A percentile compares a stretch with the other conserved stretches of the same genome.
Evolutionary conservation across 331 rosid species (phyloP).

Genomic region (Erythrophleum ivorense): DNA sequence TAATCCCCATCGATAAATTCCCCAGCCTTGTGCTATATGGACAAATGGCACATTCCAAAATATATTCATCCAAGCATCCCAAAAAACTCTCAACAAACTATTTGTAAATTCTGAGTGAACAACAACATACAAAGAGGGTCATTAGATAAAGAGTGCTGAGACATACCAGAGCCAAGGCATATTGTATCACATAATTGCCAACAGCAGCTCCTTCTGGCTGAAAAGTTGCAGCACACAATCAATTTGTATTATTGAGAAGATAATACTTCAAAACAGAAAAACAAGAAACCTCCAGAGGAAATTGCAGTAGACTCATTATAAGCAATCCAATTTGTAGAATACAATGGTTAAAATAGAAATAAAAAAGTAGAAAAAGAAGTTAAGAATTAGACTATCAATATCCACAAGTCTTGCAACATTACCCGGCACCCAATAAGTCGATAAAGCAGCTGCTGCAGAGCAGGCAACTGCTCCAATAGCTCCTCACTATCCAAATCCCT

Average conservation of each 20-base stretch:
- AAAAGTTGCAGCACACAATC: slow-evolving; percentile 39
- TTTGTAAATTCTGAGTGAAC: slow-evolving; percentile 21
- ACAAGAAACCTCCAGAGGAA: not conserved
- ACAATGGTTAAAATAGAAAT: slow-evolving; percentile 7
- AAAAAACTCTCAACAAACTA: not conserved
- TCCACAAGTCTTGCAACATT: slow-evolving; percentile 27
- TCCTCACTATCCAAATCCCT: slow-evolving; percentile 95
- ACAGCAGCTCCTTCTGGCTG: slow-evolving; percentile 99
- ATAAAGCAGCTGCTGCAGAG: slow-evolving; percentile 88
- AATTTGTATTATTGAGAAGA: slow-evolving; percentile 31
- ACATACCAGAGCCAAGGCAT: slow-evolving; percentile 96
- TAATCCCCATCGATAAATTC: slow-evolving; percentile 6
- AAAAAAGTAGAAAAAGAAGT: not conserved
- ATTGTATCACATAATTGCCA: slow-evolving; percentile 88
- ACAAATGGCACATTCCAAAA: not conserved
- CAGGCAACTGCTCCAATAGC: slow-evolving; percentile 93
- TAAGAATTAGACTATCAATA: not conserved
- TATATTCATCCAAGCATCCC: not conserved
- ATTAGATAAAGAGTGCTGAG: slow-evolving; percentile 11
- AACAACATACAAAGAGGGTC: slow-evolving; percentile 14
- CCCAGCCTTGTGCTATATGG: not conserved
- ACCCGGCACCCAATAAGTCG: slow-evolving; percentile 97
- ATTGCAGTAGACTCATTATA: not conserved
- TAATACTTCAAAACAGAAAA: not conserved
- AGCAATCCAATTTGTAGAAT: not conserved